Evolutionary conservation across 768 basidiomycete genomes (phyloP), one percentile per base, ranked within the genome.

Genomic region (Termitomyces sp.): DNA sequence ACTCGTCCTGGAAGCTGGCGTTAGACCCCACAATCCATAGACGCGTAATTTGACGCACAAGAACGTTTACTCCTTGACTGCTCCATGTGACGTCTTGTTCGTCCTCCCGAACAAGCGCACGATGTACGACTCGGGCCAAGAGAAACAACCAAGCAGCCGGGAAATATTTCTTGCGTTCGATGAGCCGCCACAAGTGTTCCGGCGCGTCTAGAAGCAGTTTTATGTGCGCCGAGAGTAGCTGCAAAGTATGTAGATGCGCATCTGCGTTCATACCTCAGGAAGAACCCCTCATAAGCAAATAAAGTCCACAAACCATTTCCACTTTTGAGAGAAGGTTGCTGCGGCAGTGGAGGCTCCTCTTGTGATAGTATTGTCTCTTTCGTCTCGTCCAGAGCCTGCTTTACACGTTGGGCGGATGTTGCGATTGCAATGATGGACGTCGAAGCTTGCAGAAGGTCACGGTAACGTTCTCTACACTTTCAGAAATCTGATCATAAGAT

Each of bases 191-290:
- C 22, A 97, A 74, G 73, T 94, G 88, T 71, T 97, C 95, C 7
- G 95, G 94, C 9, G 92, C 89, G 73, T 97, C 95, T 7, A 97
- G 76, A 18, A 97, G 81, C n/a, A 97, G 75, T 71, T 96, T 96
- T 68, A 97, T 81, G 69, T 96, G 93, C 0, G 93, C 92, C 32
- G 94, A 90, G 18, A 95, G 81, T 8, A 86, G 74, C 66, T 93
- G 92, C 45, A 94, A 68, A 13, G 83, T 78, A 59, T 83, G 83
- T 32, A 94, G 70, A 66, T 91, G 88, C 32, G 81, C 73, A 68
- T 93, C 92, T 91, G 67, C 36, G 28, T 55, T 55, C 46, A 54
- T 40, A 24, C 35, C 36, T 42, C 22, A 44, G 16, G 22, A 50
- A 59, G 50, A 64, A 28, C 56, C 52, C 44, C 9, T 51, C 18